Evolutionary conservation across 1,284 basidiomycete genomes (phyloP), one percentile per base, ranked within the genome.

Genomic region (Ganoderma multipileum): DNA sequence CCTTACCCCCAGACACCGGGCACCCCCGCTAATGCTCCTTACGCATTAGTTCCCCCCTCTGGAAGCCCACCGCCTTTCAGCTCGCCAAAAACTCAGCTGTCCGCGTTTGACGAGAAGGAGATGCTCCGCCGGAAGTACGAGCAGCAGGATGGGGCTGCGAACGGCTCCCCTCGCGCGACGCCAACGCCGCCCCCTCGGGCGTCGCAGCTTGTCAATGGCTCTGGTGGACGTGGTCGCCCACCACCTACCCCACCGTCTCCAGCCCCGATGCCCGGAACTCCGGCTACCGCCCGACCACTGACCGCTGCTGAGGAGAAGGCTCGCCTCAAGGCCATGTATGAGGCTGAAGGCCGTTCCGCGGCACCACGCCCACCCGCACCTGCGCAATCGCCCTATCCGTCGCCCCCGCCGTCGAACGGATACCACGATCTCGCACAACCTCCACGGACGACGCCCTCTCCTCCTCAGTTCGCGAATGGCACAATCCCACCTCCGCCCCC

Each of bases 251-350:
- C 79, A 0, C 78, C 82, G 1, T 66, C 66, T 26, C 69, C 69
- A n/a, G 64, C 66, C 1, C 54, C 39, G 16, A 41, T 39, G 39
- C 63, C 63, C 3, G 77, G 74, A 6, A 73, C 75, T 26, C 76
- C 71, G 44, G 78, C 67, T 52, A 76, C 74, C 64, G 78, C 76
- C 39, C 79, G 79, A 1, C 80, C 88, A 1, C 76, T 94, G 69
- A 90, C 88, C 4, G 93, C 93, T 5, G 88, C 86, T 0, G 91
- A 94, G 74, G 93, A 95, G 79, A 94, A 94, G 79, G 91, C 91
- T 20, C 79, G 87, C 65, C 77, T 94, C 26, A 83, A 81, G 55
- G 89, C 89, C 1, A 86, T 84, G 76, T 92, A 87, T 71, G 91
- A 87, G 39, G 84, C 85, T 0, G 87, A 89, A 71, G 86, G 83